Percentiles rank a stretch among this genome's conserved stretches.
Conservation (phyloP, 805 yeast species). For the Candida loeiensis region DNA sequence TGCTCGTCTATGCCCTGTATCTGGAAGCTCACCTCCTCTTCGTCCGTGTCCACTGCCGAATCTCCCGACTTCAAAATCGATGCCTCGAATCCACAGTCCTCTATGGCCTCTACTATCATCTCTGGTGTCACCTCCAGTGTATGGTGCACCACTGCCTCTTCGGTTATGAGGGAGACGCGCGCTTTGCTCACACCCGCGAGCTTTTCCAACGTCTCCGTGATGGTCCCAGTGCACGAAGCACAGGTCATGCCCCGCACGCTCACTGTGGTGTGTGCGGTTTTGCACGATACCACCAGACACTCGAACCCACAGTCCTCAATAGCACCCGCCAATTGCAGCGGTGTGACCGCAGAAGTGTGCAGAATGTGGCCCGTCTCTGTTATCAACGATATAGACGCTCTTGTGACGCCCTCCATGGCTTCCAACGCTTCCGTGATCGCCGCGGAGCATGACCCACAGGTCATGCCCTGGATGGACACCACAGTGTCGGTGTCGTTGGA, state of each 20-base stretch:
- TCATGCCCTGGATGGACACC: constrained; percentile 68
- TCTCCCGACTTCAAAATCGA: constrained; percentile 3
- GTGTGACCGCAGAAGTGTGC: constrained; percentile 38
- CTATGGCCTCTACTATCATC: constrained; percentile 21
- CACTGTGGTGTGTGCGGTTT: constrained; percentile 6
- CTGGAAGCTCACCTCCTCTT: constrained; percentile 29
- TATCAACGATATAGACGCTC: constrained; percentile 63
- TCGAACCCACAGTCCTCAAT: constrained; percentile 60
- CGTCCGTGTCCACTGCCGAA: constrained; percentile 13
- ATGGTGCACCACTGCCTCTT: constrained; percentile 29
- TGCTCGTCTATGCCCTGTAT: constrained; percentile 29
- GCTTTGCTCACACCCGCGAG: constrained; percentile 24
- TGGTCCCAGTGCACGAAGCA: constrained; percentile 41
- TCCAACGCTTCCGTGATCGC: constrained; percentile 58
- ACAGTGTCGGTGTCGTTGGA: constrained; percentile 1
- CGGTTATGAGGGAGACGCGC: constrained; percentile 36
- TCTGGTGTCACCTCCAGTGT: constrained; percentile 11
- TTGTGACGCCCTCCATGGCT: constrained; percentile 46
- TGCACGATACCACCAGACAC: constrained; percentile 7
- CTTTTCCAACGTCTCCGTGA: constrained; percentile 28
- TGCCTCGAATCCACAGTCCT: constrained; percentile 32
- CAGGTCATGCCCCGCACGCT: constrained; percentile 35
- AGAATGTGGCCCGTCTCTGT: constrained; percentile 68
- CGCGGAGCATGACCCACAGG: constrained; percentile 82
- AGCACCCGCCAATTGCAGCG: constrained; percentile 42